phyloP scores from a whole-genome alignment of 192 early-diverging fungal species.

The Phycomyces blakesleeanus region DNA sequence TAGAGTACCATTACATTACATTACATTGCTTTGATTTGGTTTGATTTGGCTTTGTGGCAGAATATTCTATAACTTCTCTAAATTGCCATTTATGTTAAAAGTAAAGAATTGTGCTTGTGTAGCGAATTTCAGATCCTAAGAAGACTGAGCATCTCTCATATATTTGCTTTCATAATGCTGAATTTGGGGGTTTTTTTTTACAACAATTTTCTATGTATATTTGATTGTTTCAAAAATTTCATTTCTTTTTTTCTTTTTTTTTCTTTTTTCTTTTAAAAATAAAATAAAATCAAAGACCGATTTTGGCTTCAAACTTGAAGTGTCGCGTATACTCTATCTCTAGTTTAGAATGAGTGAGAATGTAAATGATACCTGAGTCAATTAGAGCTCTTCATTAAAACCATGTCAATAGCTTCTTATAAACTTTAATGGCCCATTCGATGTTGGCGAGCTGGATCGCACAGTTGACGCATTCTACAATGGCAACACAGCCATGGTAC shows the following conservation, averaged over 20 bases:
- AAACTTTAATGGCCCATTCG: slow-evolving; percentile 1
- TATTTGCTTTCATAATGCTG: background rate
- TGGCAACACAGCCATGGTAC: slow-evolving; percentile 16
- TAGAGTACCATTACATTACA: too few relatives aligned
- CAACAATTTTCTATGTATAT: background rate
- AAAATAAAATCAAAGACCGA: background rate
- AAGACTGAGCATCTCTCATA: too few relatives aligned
- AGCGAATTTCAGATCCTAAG: too few relatives aligned
- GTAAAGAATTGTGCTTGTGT: too few relatives aligned
- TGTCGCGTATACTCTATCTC: background rate
- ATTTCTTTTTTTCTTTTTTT: background rate
- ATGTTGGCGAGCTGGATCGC: slow-evolving; percentile 14
- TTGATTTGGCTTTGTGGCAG: too few relatives aligned
- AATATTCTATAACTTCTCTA: too few relatives aligned
- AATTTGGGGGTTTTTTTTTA: background rate
- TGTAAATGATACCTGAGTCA: background rate
- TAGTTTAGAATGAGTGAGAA: too few relatives aligned
- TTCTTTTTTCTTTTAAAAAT: background rate
- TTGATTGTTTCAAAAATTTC: background rate
- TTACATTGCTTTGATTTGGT: too few relatives aligned
- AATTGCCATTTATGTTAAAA: too few relatives aligned
- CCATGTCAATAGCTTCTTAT: slow-evolving; percentile 5
- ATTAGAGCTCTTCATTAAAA: background rate
- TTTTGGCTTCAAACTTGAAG: background rate
- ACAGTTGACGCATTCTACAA: slow-evolving; percentile 23